Evolutionary conservation across 148 eudicot species (phyloP), one percentile per base, ranked within the genome.

Genomic region (Nepenthes gracilis): DNA sequence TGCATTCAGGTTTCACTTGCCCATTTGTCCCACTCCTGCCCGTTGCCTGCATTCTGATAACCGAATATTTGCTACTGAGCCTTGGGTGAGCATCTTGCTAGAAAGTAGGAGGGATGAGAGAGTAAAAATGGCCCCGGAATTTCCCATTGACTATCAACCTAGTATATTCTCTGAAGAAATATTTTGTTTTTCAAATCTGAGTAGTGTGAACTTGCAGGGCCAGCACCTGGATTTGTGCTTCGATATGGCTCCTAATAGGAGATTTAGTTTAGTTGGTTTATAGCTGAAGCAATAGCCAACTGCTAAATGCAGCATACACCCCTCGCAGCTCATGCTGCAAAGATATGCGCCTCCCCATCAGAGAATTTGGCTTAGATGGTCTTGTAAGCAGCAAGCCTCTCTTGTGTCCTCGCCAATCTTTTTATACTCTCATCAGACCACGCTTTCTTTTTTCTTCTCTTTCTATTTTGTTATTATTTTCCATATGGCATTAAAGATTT

Each of bases 11-110:
- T 63, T 86, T 86, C 74, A 65, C 55, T 48, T 86, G 93, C 53
- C 93, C 93, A 2, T 72, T 74, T 75, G 88, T 86, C 61, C 93
- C 93, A 51, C 72, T 74, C 61, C 65, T 86, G 63, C 93, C 93
- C 8, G 79, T 71, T 50, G 63, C 75, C 45, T 70, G 88, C 78
- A 75, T 83, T 56, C 81, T 86, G 40, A 67, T 86, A 64, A 86
- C 83, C 72, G 75, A 78, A 9, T 86, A 86, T 72, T 78, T 86
- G 68, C 82, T 86, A 23, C 56, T 83, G 64, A 86, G 83, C 75
- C 84, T 86, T 13, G 88, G 93, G 93, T 86, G 59, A 76, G 83
- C 67, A 62, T 32, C 61, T 34, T 35, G 58, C 6, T 55, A 8
- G 32, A 0, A 12, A 6, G 6, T 5, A 10, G 2, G 32, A 4